A percentile compares a stretch with the other conserved stretches of the same genome.
Evolutionary conservation across 2,329 filamentous ascomycete species (phyloP).

Genomic region (Fusarium liriodendri): DNA sequence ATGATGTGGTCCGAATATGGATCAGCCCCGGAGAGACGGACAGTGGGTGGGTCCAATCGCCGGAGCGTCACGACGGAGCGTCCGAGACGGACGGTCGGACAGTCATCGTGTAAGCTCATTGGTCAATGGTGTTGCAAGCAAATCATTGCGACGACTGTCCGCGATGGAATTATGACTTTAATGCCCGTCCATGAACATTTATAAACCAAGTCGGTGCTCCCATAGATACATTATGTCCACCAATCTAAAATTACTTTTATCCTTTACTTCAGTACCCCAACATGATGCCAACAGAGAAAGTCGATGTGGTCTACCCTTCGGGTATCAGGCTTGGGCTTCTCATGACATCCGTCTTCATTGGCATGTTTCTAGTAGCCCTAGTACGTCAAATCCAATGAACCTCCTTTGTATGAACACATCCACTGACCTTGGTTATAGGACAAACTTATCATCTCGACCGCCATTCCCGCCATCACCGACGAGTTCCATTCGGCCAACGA

Average conservation of each 20-base stretch:
- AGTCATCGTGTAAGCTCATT: slow-evolving; percentile 31
- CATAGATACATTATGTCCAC: background rate
- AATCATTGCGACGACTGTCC: background rate
- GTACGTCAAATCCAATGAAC: background rate
- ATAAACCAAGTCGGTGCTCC: background rate
- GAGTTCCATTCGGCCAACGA: slow-evolving; percentile 44
- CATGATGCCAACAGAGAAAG: background rate
- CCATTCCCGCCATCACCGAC: slow-evolving; percentile 51
- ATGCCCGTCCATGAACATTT: background rate
- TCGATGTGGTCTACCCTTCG: background rate
- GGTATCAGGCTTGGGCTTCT: slow-evolving; percentile 1
- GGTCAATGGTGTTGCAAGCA: background rate
- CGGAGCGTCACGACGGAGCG: background rate
- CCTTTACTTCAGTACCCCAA: background rate
- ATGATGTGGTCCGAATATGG: no score
- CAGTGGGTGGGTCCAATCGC: background rate
- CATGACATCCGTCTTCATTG: slow-evolving; percentile 15
- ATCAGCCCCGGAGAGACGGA: background rate
- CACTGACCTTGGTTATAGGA: slow-evolving; percentile 39
- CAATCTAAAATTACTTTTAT: background rate
- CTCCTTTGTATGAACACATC: background rate
- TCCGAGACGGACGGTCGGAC: slow-evolving; percentile 3
- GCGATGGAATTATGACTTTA: background rate
- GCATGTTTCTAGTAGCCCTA: slow-evolving; percentile 18
- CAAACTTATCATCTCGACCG: slow-evolving; percentile 53